Conservation (phyloP, 495 filamentous ascomycete species). For the Penicillium herquei region DNA sequence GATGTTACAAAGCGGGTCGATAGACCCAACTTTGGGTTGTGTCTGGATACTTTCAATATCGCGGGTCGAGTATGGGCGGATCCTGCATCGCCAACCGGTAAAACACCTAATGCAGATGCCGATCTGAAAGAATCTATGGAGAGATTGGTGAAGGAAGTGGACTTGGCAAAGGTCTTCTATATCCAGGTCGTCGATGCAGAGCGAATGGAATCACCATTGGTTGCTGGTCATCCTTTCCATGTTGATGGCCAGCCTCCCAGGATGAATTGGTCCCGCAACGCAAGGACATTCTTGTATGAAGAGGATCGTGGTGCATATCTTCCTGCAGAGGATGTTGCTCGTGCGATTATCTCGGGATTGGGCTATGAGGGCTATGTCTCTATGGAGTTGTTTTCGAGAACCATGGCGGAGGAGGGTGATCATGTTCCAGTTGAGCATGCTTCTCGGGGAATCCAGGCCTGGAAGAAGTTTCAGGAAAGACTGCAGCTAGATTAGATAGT, state of each 20-base stretch:
- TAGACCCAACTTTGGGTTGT: constrained; percentile 67
- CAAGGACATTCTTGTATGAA: constrained; percentile 67
- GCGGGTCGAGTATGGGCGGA: constrained; percentile 69
- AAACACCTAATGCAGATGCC: constrained; percentile 53
- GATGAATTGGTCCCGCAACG: constrained; percentile 79
- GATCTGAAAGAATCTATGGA: constrained; percentile 56
- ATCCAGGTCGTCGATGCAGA: constrained; percentile 73
- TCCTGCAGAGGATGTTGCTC: constrained; percentile 38
- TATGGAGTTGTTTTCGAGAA: constrained; percentile 63
- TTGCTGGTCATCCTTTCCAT: constrained; percentile 59
- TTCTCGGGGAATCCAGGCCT: constrained; percentile 53
- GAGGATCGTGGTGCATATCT: constrained; percentile 63
- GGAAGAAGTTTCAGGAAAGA: constrained; percentile 42
- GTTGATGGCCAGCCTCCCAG: constrained; percentile 58
- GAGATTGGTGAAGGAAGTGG: constrained; percentile 50
- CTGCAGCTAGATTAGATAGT: constrained; percentile 2
- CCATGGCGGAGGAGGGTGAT: constrained; percentile 52
- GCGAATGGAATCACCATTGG: constrained; percentile 52
- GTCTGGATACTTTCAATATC: constrained; percentile 77
- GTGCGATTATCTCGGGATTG: constrained; percentile 57
- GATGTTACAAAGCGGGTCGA: constrained; percentile 60
- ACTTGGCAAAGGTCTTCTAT: constrained; percentile 65
- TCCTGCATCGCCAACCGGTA: constrained; percentile 51
- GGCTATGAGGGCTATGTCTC: constrained; percentile 68
- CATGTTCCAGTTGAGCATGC: constrained; percentile 61